phyloP scores from a whole-genome alignment of 2,329 filamentous ascomycete genomes.

The Fusarium acutatum region DNA sequence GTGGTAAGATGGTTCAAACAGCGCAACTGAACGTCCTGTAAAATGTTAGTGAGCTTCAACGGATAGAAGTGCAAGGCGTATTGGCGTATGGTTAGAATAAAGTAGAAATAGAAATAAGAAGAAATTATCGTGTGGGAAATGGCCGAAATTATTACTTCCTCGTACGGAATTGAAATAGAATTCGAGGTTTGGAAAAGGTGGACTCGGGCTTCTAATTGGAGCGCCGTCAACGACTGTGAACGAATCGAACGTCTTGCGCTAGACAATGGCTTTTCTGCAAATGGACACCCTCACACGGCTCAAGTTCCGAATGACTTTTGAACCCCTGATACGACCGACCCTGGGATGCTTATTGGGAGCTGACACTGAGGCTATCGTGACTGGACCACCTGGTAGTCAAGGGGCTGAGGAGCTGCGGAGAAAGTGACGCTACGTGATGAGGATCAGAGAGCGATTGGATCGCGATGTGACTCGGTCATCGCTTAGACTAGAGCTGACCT shows the following conservation, averaged over 20 bases:
- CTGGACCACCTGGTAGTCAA: neutral
- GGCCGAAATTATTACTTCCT: constrained; percentile 12
- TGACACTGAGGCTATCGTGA: constrained; percentile 18
- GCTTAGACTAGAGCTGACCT: neutral
- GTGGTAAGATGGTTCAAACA: constrained; percentile 11
- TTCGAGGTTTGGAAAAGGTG: constrained; percentile 34
- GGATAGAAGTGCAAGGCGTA: neutral
- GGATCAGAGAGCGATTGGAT: neutral
- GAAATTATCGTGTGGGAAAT: neutral
- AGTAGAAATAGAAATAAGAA: neutral
- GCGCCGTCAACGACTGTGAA: constrained; percentile 24
- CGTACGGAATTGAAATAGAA: constrained; percentile 36
- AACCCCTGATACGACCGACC: constrained; percentile 4
- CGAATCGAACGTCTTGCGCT: constrained; percentile 41
- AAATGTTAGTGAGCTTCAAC: neutral
- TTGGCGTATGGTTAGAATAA: neutral
- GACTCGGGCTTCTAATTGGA: constrained; percentile 39
- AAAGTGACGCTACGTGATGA: neutral
- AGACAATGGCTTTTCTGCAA: constrained; percentile 37
- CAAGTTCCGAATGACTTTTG: constrained; percentile 19
- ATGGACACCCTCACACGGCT: constrained; percentile 20
- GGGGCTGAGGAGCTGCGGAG: neutral
- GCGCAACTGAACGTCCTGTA: neutral
- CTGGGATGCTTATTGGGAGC: constrained; percentile 14
- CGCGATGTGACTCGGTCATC: neutral